Evolutionary conservation across 108 stramenopile species (phyloP).

Genomic region (Hondaea fermentalgiana): DNA sequence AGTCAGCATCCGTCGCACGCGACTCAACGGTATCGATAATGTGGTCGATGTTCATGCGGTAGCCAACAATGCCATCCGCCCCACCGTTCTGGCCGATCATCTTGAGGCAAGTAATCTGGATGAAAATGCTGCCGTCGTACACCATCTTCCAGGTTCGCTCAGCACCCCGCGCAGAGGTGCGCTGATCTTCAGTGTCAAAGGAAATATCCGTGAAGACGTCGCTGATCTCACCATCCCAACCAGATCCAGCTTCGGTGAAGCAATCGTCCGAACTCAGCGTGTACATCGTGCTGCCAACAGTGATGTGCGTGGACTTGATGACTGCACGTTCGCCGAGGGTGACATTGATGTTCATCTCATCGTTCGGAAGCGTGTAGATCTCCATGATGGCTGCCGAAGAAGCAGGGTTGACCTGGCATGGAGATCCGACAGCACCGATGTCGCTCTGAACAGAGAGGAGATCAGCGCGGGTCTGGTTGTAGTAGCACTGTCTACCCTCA

Average conservation of each 20-base stretch:
- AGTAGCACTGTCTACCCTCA: neutral
- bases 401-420: neutral
- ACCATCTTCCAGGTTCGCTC: neutral
- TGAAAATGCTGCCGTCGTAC: neutral
- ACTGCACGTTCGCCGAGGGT: conserved; percentile 1
- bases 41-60: neutral
- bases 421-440: neutral
- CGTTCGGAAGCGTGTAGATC: neutral
- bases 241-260: neutral
- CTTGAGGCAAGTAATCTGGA: neutral
- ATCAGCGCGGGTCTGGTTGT: neutral
- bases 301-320: neutral
- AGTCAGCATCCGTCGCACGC: neutral
- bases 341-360: neutral
- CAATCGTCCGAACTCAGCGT: neutral
- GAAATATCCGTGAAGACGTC: neutral
- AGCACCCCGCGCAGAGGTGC: neutral
- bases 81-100: neutral
- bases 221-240: neutral
- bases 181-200: neutral
- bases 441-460: neutral
- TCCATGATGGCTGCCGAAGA: neutral
- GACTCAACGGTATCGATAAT: neutral
- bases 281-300: neutral
- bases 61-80: neutral